Conservation (phyloP, 768 basidiomycete species). For the Rhizopogon vesiculosus region DNA sequence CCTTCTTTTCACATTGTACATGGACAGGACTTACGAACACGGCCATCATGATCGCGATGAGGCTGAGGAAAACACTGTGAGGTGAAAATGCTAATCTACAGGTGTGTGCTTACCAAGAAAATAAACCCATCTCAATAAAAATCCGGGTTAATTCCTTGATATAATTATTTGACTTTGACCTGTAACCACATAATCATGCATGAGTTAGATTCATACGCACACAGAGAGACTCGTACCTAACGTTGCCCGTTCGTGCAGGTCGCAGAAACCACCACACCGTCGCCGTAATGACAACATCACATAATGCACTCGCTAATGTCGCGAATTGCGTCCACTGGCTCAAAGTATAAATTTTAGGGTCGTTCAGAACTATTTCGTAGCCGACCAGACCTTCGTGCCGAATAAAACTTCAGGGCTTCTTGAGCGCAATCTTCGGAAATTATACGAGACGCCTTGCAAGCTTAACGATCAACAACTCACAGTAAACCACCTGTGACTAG, state of each 20-base stretch:
- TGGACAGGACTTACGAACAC: constrained; percentile 6
- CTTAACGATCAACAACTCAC: background rate
- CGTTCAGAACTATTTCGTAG: background rate
- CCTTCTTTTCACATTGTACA: background rate
- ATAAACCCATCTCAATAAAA: constrained; percentile 14
- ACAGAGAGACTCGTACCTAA: constrained; percentile 6
- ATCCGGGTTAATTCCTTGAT: constrained; percentile 8
- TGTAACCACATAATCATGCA: background rate
- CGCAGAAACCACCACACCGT: constrained; percentile 14
- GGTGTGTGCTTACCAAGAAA: constrained; percentile 11
- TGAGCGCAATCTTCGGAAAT: constrained; percentile 3
- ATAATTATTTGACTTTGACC: background rate
- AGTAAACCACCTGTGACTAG: constrained; percentile 5
- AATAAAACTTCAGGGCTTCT: constrained; percentile 5
- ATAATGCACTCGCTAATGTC: constrained; percentile 13
- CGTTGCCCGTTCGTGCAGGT: constrained; percentile 4
- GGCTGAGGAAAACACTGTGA: background rate
- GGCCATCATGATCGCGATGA: constrained; percentile 3
- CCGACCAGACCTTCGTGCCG: constrained; percentile 5
- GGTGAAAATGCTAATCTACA: background rate
- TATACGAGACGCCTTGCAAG: background rate
- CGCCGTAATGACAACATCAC: constrained; percentile 15
- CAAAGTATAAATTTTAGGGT: background rate
- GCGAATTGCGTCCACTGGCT: constrained; percentile 6
- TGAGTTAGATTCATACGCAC: background rate